phyloP scores from a whole-genome alignment of 768 basidiomycete genomes.

The Boletus eberwhitei region DNA sequence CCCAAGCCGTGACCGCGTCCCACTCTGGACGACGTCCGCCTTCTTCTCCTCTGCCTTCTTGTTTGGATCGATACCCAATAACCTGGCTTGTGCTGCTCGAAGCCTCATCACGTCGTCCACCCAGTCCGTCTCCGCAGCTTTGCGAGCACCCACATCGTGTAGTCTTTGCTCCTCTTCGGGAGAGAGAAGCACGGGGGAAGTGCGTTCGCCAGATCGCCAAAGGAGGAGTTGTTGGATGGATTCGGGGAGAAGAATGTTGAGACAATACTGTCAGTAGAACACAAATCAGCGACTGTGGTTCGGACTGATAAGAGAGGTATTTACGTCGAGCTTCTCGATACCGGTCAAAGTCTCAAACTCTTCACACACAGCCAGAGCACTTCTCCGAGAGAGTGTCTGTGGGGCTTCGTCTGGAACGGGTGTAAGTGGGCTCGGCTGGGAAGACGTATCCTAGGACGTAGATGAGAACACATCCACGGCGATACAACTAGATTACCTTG shows the following conservation, averaged over 20 bases:
- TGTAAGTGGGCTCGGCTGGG: conserved; percentile 23
- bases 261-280: conserved; percentile 52
- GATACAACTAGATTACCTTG: conserved; percentile 13
- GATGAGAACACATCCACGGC: not conserved
- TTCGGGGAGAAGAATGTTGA: conserved; percentile 69
- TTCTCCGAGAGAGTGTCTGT: not conserved
- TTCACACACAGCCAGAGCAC: conserved; percentile 34
- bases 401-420: conserved; percentile 13
- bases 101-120: conserved; percentile 56
- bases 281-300: not conserved
- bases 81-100: conserved; percentile 36
- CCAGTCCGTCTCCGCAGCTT: conserved; percentile 62
- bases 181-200: conserved; percentile 45
- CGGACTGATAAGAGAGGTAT: conserved; percentile 10
- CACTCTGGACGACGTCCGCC: conserved; percentile 16
- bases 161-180: conserved; percentile 53
- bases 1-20: conserved; percentile 31
- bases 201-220: conserved; percentile 64
- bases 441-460: conserved; percentile 13
- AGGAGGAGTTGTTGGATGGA: conserved; percentile 69
- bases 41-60: conserved; percentile 28
- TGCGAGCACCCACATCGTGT: conserved; percentile 44
- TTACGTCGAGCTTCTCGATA: conserved; percentile 52
- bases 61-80: conserved; percentile 33
- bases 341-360: conserved; percentile 44